Base-by-base conservation (phyloP, 192 early-diverging fungal genomes). In the Backusella tarrabulga region DNA sequence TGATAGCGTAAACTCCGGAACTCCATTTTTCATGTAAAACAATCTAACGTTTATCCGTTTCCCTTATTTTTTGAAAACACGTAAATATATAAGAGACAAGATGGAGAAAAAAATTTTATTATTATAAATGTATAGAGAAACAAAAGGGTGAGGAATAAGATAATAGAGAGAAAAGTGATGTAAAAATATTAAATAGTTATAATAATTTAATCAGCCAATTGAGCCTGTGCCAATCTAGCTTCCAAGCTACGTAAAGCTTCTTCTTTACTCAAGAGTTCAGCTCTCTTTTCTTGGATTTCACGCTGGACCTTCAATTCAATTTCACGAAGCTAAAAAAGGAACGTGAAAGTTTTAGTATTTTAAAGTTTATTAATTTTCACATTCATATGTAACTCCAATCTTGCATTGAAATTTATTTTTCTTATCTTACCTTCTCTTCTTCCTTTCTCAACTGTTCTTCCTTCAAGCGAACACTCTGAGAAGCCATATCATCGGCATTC, bases 261-360 rank as follows among this genome's bases (percentile, higher is more conserved):
- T 80, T 90, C 87, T 73, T 90, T 90, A 14, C 80, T 80, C 81
- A 85, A 80, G 19, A 90, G 80, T 75, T 90, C 86, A 68, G 87
- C 85, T 68, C 87, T 81, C 82, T 90, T 90, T 73, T 86, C 85
- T 76, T 84, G 82, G 68, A 90, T 85, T 77, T 88, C 87, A 41
- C 85, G 81, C 60, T 90, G 87, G 3, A 90, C 86, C 72, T 84
- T 86, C 34, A 81, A 76, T 75, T 88, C 89, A 67, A 88, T 86
- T 68, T 87, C 89, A 67, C 83, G 81, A 63, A 90, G 77, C 78
- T 88, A 74, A 23, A 44, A 52, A 52, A 52, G 34, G 17, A 34
- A 42, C 6, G 7, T 44, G 32, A 71, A 72, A 38, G 9, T 70
- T 34, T 71, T 38, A 44, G 15, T 44, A 44, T 44, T 44, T 44